Conservation (phyloP, 1,139 yeast genomes). For the Spencermartinsiella ligniputridi region DNA sequence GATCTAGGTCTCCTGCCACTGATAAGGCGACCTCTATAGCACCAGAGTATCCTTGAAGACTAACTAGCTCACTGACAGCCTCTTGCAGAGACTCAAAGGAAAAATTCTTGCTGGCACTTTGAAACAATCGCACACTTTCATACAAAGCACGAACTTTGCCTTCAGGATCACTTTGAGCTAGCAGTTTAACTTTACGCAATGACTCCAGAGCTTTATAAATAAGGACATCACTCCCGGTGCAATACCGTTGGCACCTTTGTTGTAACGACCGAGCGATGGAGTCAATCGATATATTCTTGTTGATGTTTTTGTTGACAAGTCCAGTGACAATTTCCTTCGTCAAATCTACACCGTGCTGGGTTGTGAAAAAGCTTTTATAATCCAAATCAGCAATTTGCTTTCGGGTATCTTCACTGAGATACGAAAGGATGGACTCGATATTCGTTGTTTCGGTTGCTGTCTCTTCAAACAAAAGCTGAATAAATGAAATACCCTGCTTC, state of each 20-base stretch:
- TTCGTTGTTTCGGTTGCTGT: constrained; percentile 39
- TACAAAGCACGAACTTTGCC: constrained; percentile 64
- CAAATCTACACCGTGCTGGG: constrained; percentile 55
- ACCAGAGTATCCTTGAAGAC: constrained; percentile 74
- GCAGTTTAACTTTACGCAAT: constrained; percentile 77
- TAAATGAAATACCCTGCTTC: constrained; percentile 85
- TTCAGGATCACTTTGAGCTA: constrained; percentile 54
- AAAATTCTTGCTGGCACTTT: constrained; percentile 73
- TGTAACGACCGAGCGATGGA: constrained; percentile 82
- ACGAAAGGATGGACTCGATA: constrained; percentile 64
- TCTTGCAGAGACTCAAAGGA: constrained; percentile 78
- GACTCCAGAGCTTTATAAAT: constrained; percentile 93
- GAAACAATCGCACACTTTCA: constrained; percentile 71
- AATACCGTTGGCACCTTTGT: constrained; percentile 91
- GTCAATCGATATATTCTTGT: constrained; percentile 92
- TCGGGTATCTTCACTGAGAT: constrained; percentile 62
- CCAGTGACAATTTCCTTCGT: constrained; percentile 85
- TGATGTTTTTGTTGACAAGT: constrained; percentile 79
- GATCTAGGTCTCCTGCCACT: constrained; percentile 66
- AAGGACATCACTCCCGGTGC: constrained; percentile 89
- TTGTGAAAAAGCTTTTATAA: constrained; percentile 74
- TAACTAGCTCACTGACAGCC: constrained; percentile 72
- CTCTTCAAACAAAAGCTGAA: constrained; percentile 78
- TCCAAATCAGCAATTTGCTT: constrained; percentile 60
- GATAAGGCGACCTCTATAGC: constrained; percentile 80